Base-by-base conservation (phyloP, 2,329 filamentous ascomycete species). In the Monilinia fructicola region DNA sequence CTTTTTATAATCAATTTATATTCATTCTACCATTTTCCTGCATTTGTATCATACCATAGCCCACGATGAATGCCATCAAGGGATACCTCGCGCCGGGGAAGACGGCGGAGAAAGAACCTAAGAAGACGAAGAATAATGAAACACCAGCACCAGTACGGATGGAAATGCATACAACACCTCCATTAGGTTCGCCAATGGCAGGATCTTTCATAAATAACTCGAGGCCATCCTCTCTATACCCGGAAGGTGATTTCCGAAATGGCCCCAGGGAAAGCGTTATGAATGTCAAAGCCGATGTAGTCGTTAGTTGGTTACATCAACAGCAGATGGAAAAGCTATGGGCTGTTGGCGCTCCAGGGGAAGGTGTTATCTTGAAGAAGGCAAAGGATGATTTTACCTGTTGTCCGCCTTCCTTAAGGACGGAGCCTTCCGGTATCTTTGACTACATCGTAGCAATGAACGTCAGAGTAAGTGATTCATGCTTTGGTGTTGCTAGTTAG, bases 261-360 rank as follows among this genome's bases (percentile, higher is more conserved):
- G 73, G 72, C 7, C 71, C 77, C 42, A 76, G 77, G 61, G 80
- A 83, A 44, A 80, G 79, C 53, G 76, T 85, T 58, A 74, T 79
- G 58, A 82, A 85, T 67, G 81, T 87, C 73, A 86, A 85, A 73
- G 81, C 79, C 70, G 84, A 88, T 73, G 82, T 89, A 69, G 85
- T 87, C 80, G 85, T 85, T 71, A 87, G 84, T 71, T 88, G 83
- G 81, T 79, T 89, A 2, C 84, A 87, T 73, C 83, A 86, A 67
- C 83, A 86, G 72, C 86, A 88, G 69, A 79, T 85, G 69, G 84
- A 87, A 73, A 79, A 77, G 65, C 74, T 83, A 42, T 85, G 84
- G 84, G 81, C 79, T 3, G 77, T 76, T 31, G 79, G 79, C 63
- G 77, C 75, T 28, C 73, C 78, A 14, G 81, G 82, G 16, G 84